Evolutionary conservation across 345 rosid species (phyloP), one percentile per base, ranked within the genome.

Genomic region (Raphanus sativus): DNA sequence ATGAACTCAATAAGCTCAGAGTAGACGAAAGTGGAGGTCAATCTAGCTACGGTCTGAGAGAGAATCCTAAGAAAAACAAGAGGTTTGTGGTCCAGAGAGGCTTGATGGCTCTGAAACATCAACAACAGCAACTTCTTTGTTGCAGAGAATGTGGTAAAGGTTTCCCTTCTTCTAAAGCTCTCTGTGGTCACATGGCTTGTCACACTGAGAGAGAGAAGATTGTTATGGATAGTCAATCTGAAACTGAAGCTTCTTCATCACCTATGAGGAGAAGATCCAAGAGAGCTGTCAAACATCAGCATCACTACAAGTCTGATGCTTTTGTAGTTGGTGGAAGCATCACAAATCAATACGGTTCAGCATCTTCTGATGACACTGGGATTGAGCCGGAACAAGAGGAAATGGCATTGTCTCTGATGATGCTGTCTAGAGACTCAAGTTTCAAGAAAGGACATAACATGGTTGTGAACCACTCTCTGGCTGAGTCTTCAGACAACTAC

Each of bases 81-180:
- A 83, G 87, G 79, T 87, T 86, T 67, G 72, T 67, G 65, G 92
- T 87, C 82, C 83, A 84, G 12, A 85, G 68, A 74, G 77, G 81
- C 5, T 21, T 67, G 55, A 30, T 64, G 70, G 69, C 65, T 67
- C 38, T 77, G 16, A 79, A 74, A 25, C 81, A n/a, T n/a, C n/a
- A 77, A 0, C 81, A 78, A n/a, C 55, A 50, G 4, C 83, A 76
- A 24, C 89, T 83, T 28, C 84, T 85, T 78, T 34, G 79, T 12
- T 93, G 98, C 65, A 91, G 84, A 76, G 92, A 89, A 86, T 93
- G 97, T 81, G 97, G 98, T 60, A 93, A 93, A 82, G 91, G 91
- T 54, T 93, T 93, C 69, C 87, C 77, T 36, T 89, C 95, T 10
- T 58, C 87, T 79, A 93, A 93, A 87, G 98, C 98, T 70, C 87